phyloP scores from a whole-genome alignment of 768 basidiomycete genomes.

The Psilocybe subaeruginosa region DNA sequence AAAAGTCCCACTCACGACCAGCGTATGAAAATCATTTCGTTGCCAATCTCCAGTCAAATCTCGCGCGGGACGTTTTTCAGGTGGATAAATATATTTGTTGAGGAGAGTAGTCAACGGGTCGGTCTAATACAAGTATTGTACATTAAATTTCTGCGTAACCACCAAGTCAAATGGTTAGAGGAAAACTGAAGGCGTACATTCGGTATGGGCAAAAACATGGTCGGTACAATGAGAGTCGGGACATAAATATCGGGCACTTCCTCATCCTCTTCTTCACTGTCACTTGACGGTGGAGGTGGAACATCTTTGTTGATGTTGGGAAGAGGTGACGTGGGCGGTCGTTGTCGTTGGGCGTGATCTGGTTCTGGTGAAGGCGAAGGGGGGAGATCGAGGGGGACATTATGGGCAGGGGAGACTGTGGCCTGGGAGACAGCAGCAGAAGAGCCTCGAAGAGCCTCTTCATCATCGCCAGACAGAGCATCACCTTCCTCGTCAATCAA shows the following conservation, averaged over 20 bases:
- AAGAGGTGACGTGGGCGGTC: slow-evolving; percentile 23
- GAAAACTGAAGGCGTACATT: slow-evolving; percentile 72
- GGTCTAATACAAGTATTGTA: slow-evolving; percentile 63
- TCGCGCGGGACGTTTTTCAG: slow-evolving; percentile 73
- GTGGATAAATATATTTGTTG: slow-evolving; percentile 81
- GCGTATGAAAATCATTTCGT: slow-evolving; percentile 70
- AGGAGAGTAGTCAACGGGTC: slow-evolving; percentile 82
- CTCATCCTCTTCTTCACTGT: slow-evolving; percentile 51
- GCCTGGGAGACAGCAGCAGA: slow-evolving; percentile 34
- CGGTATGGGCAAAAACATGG: slow-evolving; percentile 88
- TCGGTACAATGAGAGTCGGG: slow-evolving; percentile 70
- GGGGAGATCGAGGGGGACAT: slow-evolving; percentile 45
- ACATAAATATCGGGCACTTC: slow-evolving; percentile 63
- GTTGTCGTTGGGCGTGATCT: slow-evolving; percentile 13
- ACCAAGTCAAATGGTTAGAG: slow-evolving; percentile 58
- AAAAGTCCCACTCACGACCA: slow-evolving; percentile 64
- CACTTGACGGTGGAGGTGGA: slow-evolving; percentile 48
- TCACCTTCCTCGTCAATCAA: slow-evolving; percentile 59
- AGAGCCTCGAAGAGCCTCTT: slow-evolving; percentile 27
- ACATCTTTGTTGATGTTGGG: slow-evolving; percentile 60
- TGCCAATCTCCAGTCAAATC: slow-evolving; percentile 79
- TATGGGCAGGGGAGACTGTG: slow-evolving; percentile 39
- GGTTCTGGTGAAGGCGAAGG: slow-evolving; percentile 25
- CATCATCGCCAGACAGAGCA: slow-evolving; percentile 43
- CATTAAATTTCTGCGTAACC: slow-evolving; percentile 55